Percentiles rank a stretch among this genome's conserved stretches.
These are phyloP conservation scores for Ascochyta rabiei DNA, from an alignment of 2,329 filamentous ascomycete genomes.

Conservation along the genomic window DNA sequence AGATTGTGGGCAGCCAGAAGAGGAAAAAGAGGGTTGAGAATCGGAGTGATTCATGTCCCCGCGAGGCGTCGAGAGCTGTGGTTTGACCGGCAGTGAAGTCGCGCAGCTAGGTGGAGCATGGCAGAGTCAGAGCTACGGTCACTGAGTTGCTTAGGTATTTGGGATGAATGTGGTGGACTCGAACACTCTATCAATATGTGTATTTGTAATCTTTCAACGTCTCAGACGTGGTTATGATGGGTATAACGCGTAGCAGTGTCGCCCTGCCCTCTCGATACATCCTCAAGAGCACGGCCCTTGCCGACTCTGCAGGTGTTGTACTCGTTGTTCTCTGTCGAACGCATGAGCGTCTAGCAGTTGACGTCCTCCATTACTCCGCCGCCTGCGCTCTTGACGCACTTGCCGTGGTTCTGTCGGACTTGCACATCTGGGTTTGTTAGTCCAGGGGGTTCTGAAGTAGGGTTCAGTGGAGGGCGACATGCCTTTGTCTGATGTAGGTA, in stretches of 20 bases:
- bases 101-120: no score
- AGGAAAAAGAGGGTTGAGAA: not conserved
- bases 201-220: not conserved
- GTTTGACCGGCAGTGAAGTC: no score
- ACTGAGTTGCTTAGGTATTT: not conserved
- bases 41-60: no score
- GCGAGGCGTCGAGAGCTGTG: no score
- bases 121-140: not conserved
- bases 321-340: not conserved
- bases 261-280: not conserved
- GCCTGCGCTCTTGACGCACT: constrained; percentile 38
- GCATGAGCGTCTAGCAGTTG: constrained; percentile 28
- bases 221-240: constrained; percentile 7
- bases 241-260: not conserved
- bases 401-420: constrained; percentile 45
- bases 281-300: not conserved
- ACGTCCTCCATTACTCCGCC: constrained; percentile 29
- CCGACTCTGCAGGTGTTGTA: not conserved
- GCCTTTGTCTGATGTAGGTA: constrained; percentile 37
- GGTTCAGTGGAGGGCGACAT: not conserved
- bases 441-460: not conserved
- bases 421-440: constrained; percentile 32
- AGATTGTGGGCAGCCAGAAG: not conserved
- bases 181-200: not conserved
- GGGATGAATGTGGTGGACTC: not conserved